phyloP scores from a whole-genome alignment of 768 basidiomycete genomes.

The Mycena vulgaris region DNA sequence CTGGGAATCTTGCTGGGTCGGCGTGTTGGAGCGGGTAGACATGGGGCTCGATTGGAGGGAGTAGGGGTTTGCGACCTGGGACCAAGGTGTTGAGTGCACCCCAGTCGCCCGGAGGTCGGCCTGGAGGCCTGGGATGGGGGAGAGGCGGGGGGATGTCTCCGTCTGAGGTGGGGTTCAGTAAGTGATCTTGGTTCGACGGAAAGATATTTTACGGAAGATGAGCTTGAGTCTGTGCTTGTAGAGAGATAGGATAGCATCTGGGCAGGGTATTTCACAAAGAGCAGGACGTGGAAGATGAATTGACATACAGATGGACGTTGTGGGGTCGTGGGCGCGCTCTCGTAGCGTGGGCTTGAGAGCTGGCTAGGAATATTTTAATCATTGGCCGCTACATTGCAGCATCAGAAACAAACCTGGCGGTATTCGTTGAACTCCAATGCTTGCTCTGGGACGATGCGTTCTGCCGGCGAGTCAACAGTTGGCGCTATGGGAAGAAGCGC shows the following conservation, averaged over 20 bases:
- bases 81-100: slow-evolving; percentile 11
- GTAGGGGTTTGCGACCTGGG: not conserved
- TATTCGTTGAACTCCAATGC: not conserved
- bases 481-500: not conserved
- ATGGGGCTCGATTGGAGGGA: not conserved
- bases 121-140: slow-evolving; percentile 2
- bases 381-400: fast-evolving
- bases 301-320: slow-evolving; percentile 10
- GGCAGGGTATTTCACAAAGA: not conserved
- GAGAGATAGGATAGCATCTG: slow-evolving; percentile 5
- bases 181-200: not conserved
- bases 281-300: not conserved
- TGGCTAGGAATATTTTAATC: not conserved
- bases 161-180: not conserved
- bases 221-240: not conserved
- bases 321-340: not conserved
- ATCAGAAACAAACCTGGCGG: not conserved
- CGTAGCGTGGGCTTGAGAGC: not conserved
- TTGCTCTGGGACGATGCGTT: not conserved
- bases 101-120: not conserved
- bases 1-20: not conserved
- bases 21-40: slow-evolving; percentile 1
- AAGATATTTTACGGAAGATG: not conserved
- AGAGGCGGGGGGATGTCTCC: not conserved
- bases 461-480: not conserved